phyloP scores from a whole-genome alignment of 2,329 filamentous ascomycete genomes.

The Colletotrichum chlorophyti region DNA sequence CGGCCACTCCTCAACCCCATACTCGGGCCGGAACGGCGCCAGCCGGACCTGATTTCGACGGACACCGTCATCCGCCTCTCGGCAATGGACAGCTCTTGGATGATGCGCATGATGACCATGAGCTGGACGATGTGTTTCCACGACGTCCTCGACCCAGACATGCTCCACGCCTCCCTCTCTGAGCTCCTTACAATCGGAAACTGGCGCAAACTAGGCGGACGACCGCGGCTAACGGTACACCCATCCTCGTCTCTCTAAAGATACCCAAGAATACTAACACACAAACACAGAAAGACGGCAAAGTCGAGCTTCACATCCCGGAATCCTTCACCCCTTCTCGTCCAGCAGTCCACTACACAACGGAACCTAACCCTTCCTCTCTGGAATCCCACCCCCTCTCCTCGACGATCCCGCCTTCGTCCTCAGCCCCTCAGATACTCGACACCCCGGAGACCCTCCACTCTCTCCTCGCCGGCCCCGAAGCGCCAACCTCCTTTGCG shows the following conservation, averaged over 20 bases:
- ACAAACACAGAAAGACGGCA: neutral
- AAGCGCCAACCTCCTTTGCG: conserved; percentile 34
- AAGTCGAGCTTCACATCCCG: conserved; percentile 19
- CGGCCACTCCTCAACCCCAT: conserved; percentile 18
- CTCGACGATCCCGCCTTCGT: conserved; percentile 5
- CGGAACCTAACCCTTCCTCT: conserved; percentile 6
- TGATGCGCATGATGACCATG: conserved; percentile 37
- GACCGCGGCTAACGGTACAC: conserved; percentile 47
- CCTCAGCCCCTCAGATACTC: neutral
- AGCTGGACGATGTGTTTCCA: conserved; percentile 49
- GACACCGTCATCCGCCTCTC: conserved; percentile 34
- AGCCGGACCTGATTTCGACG: neutral
- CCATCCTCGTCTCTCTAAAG: no score
- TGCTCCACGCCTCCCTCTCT: conserved; percentile 42
- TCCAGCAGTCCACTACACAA: conserved; percentile 19
- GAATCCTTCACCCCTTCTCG: conserved; percentile 11
- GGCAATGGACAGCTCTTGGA: conserved; percentile 40
- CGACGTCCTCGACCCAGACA: conserved; percentile 50
- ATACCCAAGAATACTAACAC: no score
- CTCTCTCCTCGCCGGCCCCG: conserved; percentile 25
- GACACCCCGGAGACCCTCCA: conserved; percentile 16
- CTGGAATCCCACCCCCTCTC: conserved; percentile 3
- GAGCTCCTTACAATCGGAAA: conserved; percentile 47
- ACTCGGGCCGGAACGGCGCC: conserved; percentile 4
- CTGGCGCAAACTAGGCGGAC: conserved; percentile 54